These are phyloP conservation scores for Persicaria tinctoria DNA, from an alignment of 148 eudicot genomes.

Conservation along the genomic window DNA sequence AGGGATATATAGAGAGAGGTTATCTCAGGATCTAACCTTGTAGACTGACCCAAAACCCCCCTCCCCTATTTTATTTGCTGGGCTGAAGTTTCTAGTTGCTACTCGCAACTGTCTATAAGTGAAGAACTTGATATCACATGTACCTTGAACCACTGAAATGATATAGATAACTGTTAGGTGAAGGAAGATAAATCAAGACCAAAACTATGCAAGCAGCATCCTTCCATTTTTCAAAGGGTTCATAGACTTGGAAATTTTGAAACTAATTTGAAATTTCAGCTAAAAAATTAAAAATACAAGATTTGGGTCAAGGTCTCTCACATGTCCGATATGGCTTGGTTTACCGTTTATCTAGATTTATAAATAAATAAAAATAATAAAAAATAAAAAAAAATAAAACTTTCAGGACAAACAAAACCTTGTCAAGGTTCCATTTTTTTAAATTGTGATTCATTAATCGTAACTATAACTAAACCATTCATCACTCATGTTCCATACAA, in stretches of 20 bases:
- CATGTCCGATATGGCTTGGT: neutral
- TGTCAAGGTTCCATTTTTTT: neutral
- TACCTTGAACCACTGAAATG: slow-evolving; percentile 24
- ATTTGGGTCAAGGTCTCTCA: neutral
- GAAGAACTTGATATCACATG: slow-evolving; percentile 40
- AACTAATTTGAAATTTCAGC: neutral
- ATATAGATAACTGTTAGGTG: neutral
- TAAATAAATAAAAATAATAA: no score
- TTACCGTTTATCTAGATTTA: neutral
- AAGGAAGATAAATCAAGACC: neutral
- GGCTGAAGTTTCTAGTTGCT: slow-evolving; percentile 57
- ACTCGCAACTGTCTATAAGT: slow-evolving; percentile 44
- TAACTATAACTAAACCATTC: no score
- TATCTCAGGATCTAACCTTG: slow-evolving; percentile 41
- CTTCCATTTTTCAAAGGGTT: neutral
- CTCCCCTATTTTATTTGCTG: slow-evolving; percentile 57
- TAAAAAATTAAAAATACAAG: neutral
- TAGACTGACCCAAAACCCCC: slow-evolving; percentile 90
- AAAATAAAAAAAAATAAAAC: neutral
- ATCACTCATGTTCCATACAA: no score
- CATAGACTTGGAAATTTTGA: neutral
- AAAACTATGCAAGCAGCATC: neutral
- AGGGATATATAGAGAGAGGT: neutral
- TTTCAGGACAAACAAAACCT: neutral
- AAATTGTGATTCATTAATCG: no score